These are phyloP conservation scores for Phlebiopsis flavidoalba DNA, from an alignment of 768 basidiomycete species.

Conservation along the genomic window DNA sequence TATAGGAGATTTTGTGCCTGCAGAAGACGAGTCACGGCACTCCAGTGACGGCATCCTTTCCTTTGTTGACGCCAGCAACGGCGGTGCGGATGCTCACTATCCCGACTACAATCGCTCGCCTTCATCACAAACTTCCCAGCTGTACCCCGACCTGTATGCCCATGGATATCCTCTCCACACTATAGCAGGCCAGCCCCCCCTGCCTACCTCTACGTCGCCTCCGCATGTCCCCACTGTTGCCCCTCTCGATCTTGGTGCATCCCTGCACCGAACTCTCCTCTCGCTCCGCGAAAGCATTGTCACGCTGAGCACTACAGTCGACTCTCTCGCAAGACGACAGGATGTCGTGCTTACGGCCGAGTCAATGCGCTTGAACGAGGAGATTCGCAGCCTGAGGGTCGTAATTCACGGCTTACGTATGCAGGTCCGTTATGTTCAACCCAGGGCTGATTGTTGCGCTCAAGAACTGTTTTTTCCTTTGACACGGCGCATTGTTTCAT, in stretches of 20 bases:
- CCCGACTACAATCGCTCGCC: neutral
- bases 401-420: slow-evolving; percentile 73
- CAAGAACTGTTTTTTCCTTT: slow-evolving; percentile 3
- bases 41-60: neutral
- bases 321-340: slow-evolving; percentile 54
- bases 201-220: slow-evolving; percentile 11
- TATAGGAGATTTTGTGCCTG: slow-evolving; percentile 7
- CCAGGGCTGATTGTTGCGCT: neutral
- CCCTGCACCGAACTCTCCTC: slow-evolving; percentile 56
- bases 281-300: slow-evolving; percentile 58
- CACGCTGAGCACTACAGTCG: slow-evolving; percentile 52
- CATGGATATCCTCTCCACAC: neutral
- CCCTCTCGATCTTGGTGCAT: slow-evolving; percentile 57
- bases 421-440: slow-evolving; percentile 42
- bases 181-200: neutral
- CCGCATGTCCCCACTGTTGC: slow-evolving; percentile 34
- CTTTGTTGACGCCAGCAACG: neutral
- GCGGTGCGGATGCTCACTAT: slow-evolving; percentile 10
- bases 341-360: slow-evolving; percentile 71
- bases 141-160: neutral
- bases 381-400: slow-evolving; percentile 62
- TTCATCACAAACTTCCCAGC: neutral
- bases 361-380: slow-evolving; percentile 65
- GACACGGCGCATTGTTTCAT: slow-evolving; percentile 3
- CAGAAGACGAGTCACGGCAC: slow-evolving; percentile 1